Base-by-base conservation (phyloP, 2,329 filamentous ascomycete genomes). In the Cladophialophora carrionii region DNA sequence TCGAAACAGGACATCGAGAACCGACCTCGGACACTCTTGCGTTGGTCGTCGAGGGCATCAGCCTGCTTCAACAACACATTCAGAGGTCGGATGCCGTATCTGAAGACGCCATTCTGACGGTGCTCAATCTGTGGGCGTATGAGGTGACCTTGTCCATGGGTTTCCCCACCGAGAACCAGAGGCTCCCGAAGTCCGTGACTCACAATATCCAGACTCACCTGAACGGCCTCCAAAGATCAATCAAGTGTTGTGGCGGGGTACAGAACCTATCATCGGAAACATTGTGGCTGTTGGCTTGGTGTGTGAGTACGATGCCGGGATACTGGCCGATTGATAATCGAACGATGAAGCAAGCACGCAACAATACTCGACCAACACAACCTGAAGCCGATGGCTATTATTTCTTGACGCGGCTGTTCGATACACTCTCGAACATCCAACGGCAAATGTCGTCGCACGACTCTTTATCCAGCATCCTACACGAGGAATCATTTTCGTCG, bases 201-300 rank as follows among this genome's bases (percentile, higher is more conserved):
- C 22, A 57, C 12, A 61, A 60, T 26, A 61, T 65, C 12, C 63
- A 61, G 31, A 56, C 63, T 10, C 63, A 65, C 34, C n/a, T 65
- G 20, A 41, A 57, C 22, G 63, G 63, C 12, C 57, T 65, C 29
- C 57, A 57, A 32, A 22, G 53, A 43, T 61, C 58, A 14, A 65
- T 65, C 12, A 51, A 31, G 20, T 55, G 53, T 14, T 34, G 34
- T 14, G 63, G 63, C 20, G 63, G 63, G 4, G 14, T 65, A 31
- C 58, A 34, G 7, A 53, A 53, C 20, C 53, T 65, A 29, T 57
- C 57, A 31, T 41, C 63, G 37, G 57, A 61, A 20, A 61, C 63
- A 1, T 24, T 61, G 41, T 65, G 57, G 57, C 53, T 59, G 2
- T 37, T 65, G n/a, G 63, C 63, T 41, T 65, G 63, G 63, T 65